phyloP scores from a whole-genome alignment of 768 basidiomycete genomes.

The Mycena maculata region DNA sequence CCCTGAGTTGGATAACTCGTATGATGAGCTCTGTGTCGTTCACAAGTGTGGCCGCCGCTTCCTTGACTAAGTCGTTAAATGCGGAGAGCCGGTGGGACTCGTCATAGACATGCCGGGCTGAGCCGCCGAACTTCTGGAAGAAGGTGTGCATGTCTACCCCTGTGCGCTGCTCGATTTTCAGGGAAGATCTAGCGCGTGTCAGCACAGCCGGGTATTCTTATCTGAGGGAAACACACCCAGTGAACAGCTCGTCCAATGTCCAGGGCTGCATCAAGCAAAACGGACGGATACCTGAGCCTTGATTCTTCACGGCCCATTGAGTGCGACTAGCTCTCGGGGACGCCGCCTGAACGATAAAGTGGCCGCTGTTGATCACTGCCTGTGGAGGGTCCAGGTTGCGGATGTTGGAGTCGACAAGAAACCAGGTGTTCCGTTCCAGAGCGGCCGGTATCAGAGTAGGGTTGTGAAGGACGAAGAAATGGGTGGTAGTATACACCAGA shows the following conservation, averaged over 20 bases:
- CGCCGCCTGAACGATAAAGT: slow-evolving; percentile 22
- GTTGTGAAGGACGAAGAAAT: slow-evolving; percentile 19
- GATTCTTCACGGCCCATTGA: slow-evolving; percentile 12
- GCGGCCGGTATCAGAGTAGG: slow-evolving; percentile 9
- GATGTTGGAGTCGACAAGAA: slow-evolving; percentile 19
- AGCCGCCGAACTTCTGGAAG: slow-evolving; percentile 21
- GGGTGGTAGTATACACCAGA: slow-evolving; percentile 17
- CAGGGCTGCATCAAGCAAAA: slow-evolving; percentile 24
- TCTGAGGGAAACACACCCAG: slow-evolving; percentile 13
- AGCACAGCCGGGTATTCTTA: slow-evolving; percentile 13
- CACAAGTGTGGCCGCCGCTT: slow-evolving; percentile 19
- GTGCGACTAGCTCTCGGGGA: slow-evolving; percentile 14
- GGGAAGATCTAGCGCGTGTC: slow-evolving; percentile 17
- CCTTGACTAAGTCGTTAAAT: slow-evolving; percentile 12
- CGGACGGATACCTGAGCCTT: slow-evolving; percentile 16
- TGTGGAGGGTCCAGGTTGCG: slow-evolving; percentile 14
- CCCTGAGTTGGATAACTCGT: slow-evolving; percentile 14
- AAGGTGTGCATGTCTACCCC: slow-evolving; percentile 14
- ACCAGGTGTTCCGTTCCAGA: slow-evolving; percentile 12
- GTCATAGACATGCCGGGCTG: slow-evolving; percentile 16
- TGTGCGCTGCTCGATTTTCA: slow-evolving; percentile 14
- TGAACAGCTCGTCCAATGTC: slow-evolving; percentile 23
- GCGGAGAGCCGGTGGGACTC: slow-evolving; percentile 8
- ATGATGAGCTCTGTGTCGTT: slow-evolving; percentile 17
- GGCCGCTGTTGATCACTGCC: slow-evolving; percentile 14